Evolutionary conservation across 345 rosid species (phyloP), one percentile per base, ranked within the genome.

Genomic region (Leavenworthia alabamica): DNA sequence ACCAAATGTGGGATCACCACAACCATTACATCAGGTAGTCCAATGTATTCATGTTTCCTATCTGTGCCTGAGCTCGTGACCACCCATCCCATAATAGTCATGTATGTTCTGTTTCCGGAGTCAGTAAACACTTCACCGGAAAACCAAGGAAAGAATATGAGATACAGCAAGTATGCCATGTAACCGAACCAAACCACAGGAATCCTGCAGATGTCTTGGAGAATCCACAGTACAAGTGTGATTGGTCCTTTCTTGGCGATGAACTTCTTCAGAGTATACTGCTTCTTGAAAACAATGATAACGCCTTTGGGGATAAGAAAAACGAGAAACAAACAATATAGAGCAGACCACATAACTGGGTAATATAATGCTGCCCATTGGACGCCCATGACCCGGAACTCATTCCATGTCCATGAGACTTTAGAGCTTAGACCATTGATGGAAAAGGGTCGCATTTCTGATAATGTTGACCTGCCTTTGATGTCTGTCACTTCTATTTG

Each of bases 371-470:
- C 80, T 32, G 67, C 83, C 96, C 96, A 89, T 32, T 87, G 96
- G 75, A 81, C 66, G 28, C 96, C 99, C 94, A 93, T 85, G 65
- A 87, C 91, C 45, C 61, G 72, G 54, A 89, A 85, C 77, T 93
- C 99, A 70, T 75, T 86, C 99, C 97, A 93, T 11, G 96, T 83
- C 99, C 99, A 89, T 2, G 84, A 78, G 52, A 86, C 45, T 74
- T 73, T 69, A 63, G 78, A 73, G 70, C 71, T 74, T 20, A 76
- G 76, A 67, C 97, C 91, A 44, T 89, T 79, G 59, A 83, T 53
- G 54, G 97, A 93, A 72, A 89, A 89, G 33, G 99, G 94, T 28
- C 86, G 81, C 68, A 77, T 53, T 72, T 87, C 94, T 16, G 83
- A 81, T 29, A 58, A 68, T 20, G 85, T 80, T 61, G 79, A 71